Evolutionary conservation across 202 grass and related monocot species (phyloP).

Genomic region (Zoysia matrella): DNA sequence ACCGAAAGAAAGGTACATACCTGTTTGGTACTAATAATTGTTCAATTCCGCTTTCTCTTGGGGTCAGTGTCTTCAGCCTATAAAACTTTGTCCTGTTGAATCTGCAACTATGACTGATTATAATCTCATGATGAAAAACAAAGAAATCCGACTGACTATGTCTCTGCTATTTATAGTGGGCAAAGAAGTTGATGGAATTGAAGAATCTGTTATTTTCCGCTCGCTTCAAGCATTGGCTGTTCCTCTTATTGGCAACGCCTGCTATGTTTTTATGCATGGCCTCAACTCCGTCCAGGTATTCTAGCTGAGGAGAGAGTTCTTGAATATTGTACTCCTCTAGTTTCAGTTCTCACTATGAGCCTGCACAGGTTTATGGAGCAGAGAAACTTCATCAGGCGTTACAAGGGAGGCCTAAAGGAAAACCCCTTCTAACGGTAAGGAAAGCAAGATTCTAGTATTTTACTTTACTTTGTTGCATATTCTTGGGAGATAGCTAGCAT

Average conservation of each 20-base stretch:
- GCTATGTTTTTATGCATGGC: slow-evolving; percentile 95
- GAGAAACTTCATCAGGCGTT: slow-evolving; percentile 87
- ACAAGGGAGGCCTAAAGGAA: slow-evolving; percentile 71
- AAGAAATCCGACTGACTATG: background rate
- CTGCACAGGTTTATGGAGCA: slow-evolving; percentile 78
- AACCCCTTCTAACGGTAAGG: slow-evolving; percentile 78
- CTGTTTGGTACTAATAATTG: background rate
- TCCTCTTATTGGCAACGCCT: slow-evolving; percentile 84
- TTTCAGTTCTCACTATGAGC: slow-evolving; percentile 25
- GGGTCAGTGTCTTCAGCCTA: background rate
- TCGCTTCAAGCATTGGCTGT: slow-evolving; percentile 79
- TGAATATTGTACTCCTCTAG: slow-evolving; percentile 5
- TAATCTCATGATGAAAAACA: background rate
- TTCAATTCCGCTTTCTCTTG: background rate
- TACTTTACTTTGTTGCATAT: background rate
- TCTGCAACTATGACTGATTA: background rate
- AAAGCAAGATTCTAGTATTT: background rate
- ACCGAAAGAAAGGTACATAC: slow-evolving; percentile 65
- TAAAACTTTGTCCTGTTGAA: background rate
- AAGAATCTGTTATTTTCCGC: slow-evolving; percentile 78
- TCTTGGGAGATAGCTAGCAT: background rate
- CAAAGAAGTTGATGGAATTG: slow-evolving; percentile 64
- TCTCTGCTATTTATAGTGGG: slow-evolving; percentile 38
- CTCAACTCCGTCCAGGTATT: slow-evolving; percentile 93
- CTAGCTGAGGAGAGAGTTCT: slow-evolving; percentile 10